These are phyloP conservation scores for Fusarium veterinarium DNA, from an alignment of 2,329 filamentous ascomycete species.

Conservation along the genomic window DNA sequence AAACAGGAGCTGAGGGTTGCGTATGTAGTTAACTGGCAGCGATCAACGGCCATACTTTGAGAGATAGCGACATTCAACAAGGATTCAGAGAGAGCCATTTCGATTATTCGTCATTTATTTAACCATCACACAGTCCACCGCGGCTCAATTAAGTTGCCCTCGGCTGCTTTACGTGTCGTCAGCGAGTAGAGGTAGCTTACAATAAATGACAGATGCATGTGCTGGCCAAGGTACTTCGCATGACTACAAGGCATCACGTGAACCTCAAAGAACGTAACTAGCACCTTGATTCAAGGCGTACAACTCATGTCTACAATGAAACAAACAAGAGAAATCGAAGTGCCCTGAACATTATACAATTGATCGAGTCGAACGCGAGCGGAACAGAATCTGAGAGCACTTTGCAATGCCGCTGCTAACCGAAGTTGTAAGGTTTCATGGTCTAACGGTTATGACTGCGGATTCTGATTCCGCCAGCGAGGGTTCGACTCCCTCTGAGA, in stretches of 20 bases:
- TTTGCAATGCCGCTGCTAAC: background rate
- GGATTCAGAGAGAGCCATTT: background rate
- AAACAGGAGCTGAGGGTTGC: background rate
- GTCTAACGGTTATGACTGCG: background rate
- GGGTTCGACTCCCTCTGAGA: background rate
- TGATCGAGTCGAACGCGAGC: no score
- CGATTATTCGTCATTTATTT: background rate
- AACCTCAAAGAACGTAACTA: fast-evolving
- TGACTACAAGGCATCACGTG: background rate
- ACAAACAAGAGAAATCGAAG: background rate
- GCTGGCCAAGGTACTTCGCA: background rate
- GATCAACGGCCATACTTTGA: background rate
- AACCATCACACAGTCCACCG: fast-evolving
- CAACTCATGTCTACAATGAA: background rate
- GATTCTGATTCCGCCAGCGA: background rate
- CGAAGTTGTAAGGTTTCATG: background rate
- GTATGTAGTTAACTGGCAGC: no score
- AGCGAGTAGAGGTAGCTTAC: background rate
- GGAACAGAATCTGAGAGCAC: background rate
- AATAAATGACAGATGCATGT: background rate
- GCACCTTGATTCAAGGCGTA: fast-evolving
- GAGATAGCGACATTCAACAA: background rate
- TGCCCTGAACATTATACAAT: background rate
- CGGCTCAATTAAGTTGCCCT: background rate
- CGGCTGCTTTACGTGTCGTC: background rate